Evolutionary conservation across 1,284 basidiomycete species (phyloP).

Genomic region (Irpex sp.): DNA sequence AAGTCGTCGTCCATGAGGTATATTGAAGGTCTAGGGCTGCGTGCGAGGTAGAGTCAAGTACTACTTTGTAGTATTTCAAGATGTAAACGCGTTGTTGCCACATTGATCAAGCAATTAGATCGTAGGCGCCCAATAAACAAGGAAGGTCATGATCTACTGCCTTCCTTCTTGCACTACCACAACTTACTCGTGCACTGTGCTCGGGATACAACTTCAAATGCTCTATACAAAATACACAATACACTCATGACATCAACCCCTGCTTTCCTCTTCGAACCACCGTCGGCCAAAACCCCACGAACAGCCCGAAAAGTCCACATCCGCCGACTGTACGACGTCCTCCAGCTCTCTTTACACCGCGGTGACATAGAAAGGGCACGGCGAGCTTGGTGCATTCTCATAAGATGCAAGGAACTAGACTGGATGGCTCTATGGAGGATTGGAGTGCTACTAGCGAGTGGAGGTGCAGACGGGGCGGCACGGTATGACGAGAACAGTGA

Average conservation of each 20-base stretch:
- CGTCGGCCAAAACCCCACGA: constrained; percentile 37
- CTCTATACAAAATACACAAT: background rate
- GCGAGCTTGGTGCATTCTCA: constrained; percentile 75
- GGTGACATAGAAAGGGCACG: constrained; percentile 62
- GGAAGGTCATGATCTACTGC: too few relatives aligned
- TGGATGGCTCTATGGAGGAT: constrained; percentile 76
- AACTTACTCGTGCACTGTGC: background rate
- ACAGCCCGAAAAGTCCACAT: constrained; percentile 65
- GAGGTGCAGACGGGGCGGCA: constrained; percentile 19
- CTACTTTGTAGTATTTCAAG: too few relatives aligned
- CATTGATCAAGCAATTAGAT: background rate
- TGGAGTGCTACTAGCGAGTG: constrained; percentile 53
- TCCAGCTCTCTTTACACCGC: constrained; percentile 70
- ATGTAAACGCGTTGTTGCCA: background rate
- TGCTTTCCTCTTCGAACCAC: constrained; percentile 51
- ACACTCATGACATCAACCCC: background rate
- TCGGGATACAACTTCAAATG: background rate
- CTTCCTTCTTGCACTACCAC: background rate
- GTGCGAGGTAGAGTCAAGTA: background rate
- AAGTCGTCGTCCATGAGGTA: constrained; percentile 62
- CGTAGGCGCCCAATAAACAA: background rate
- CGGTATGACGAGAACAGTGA: background rate
- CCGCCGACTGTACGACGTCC: constrained; percentile 64
- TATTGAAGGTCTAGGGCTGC: background rate
- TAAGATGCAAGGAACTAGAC: constrained; percentile 77